Conservation (phyloP, 352 stramenopile species). For the Phytopythium delawarense region DNA sequence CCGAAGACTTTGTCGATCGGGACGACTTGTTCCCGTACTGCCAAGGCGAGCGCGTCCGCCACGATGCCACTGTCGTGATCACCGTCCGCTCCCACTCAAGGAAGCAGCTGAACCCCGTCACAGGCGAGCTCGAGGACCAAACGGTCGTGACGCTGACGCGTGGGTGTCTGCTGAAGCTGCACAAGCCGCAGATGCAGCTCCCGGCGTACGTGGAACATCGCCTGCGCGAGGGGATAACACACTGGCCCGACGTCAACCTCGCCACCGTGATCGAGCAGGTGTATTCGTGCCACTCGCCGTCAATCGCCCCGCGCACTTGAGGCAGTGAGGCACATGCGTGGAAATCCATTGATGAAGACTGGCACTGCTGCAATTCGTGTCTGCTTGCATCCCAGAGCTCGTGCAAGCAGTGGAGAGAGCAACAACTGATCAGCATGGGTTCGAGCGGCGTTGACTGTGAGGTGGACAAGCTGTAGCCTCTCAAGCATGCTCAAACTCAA, state of each 20-base stretch:
- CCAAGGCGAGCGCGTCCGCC: slow-evolving; percentile 18
- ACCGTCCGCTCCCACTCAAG: slow-evolving; percentile 15
- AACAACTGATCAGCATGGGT: too few relatives aligned
- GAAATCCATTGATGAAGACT: slow-evolving; percentile 4
- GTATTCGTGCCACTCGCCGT: slow-evolving; percentile 12
- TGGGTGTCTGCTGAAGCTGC: slow-evolving; percentile 11
- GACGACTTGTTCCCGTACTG: slow-evolving; percentile 34
- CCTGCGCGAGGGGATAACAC: slow-evolving; percentile 32
- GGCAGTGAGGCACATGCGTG: too few relatives aligned
- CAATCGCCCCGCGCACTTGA: too few relatives aligned
- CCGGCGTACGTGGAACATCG: slow-evolving; percentile 23
- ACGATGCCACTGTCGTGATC: slow-evolving; percentile 23
- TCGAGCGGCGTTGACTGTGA: too few relatives aligned
- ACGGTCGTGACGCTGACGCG: slow-evolving; percentile 22
- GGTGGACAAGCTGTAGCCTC: too few relatives aligned
- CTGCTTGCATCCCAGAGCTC: too few relatives aligned
- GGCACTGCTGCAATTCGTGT: too few relatives aligned
- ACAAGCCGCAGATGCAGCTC: slow-evolving; percentile 12
- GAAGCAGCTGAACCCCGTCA: slow-evolving; percentile 8
- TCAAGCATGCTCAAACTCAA: too few relatives aligned
- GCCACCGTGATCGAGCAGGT: slow-evolving; percentile 18
- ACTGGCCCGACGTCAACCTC: slow-evolving; percentile 41
- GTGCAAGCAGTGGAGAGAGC: too few relatives aligned
- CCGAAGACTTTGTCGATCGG: slow-evolving; percentile 25
- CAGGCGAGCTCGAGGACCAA: slow-evolving; percentile 10